A percentile compares a stretch with the other conserved stretches of the same genome.
Conservation (phyloP, 2,329 filamentous ascomycete genomes). For the Cyanodermella asteris region DNA sequence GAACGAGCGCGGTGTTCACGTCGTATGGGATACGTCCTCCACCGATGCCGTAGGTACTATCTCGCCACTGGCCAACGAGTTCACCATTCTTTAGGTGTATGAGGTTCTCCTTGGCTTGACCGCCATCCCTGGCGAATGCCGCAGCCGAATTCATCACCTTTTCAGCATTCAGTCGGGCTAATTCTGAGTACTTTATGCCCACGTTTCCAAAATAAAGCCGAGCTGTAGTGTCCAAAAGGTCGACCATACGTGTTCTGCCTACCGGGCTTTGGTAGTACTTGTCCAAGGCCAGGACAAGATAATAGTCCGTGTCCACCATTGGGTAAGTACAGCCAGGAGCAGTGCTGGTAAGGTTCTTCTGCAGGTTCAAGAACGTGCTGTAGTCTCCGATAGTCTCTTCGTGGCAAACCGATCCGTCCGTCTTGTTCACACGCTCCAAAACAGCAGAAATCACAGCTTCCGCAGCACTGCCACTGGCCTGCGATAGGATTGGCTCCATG, state of each 20-base stretch:
- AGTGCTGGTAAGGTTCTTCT: slow-evolving; percentile 30
- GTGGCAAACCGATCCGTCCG: slow-evolving; percentile 39
- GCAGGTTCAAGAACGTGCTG: slow-evolving; percentile 35
- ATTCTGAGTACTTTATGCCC: slow-evolving; percentile 29
- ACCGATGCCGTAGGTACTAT: slow-evolving; percentile 36
- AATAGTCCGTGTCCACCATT: slow-evolving; percentile 43
- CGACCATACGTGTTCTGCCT: slow-evolving; percentile 14
- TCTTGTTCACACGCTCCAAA: slow-evolving; percentile 36
- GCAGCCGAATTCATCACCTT: slow-evolving; percentile 35
- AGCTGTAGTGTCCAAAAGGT: slow-evolving; percentile 20
- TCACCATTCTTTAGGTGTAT: slow-evolving; percentile 33
- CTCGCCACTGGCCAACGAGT: slow-evolving; percentile 40
- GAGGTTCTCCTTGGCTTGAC: slow-evolving; percentile 31
- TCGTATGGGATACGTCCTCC: slow-evolving; percentile 42
- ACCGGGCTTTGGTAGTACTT: slow-evolving; percentile 33
- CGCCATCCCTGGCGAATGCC: slow-evolving; percentile 26
- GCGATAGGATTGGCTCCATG: slow-evolving; percentile 34
- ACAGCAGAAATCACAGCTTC: slow-evolving; percentile 41
- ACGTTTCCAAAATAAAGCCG: slow-evolving; percentile 28
- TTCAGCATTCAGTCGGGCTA: slow-evolving; percentile 30
- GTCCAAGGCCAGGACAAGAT: slow-evolving; percentile 34
- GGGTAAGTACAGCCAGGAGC: slow-evolving; percentile 34
- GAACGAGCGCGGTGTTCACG: slow-evolving; percentile 40
- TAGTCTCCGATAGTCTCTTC: slow-evolving; percentile 47
- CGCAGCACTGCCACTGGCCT: slow-evolving; percentile 30